phyloP scores from a whole-genome alignment of 2,329 filamentous ascomycete genomes.

The Fusarium brachygibbosum region DNA sequence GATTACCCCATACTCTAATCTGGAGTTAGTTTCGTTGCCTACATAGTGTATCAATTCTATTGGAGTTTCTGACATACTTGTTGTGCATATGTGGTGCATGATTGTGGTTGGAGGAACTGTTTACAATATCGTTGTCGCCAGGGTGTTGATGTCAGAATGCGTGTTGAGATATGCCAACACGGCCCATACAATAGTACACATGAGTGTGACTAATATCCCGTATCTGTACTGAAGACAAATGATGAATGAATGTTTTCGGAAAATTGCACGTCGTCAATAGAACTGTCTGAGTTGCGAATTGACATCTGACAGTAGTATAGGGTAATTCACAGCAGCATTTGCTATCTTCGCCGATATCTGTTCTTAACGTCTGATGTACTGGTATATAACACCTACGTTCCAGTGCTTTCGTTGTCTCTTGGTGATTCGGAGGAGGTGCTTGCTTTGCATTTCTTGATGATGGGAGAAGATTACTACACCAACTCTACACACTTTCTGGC shows the following conservation, averaged over 20 bases:
- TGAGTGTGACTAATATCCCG: neutral
- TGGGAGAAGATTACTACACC: too few relatives aligned
- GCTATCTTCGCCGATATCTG: too few relatives aligned
- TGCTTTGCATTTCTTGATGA: too few relatives aligned
- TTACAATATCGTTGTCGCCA: neutral
- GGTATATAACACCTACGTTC: too few relatives aligned
- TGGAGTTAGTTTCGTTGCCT: slow-evolving; percentile 51
- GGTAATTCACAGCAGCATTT: neutral
- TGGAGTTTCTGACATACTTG: slow-evolving; percentile 40
- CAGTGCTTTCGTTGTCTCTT: too few relatives aligned
- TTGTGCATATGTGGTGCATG: neutral
- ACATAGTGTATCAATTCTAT: slow-evolving; percentile 45
- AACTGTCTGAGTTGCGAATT: neutral
- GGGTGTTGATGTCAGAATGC: neutral
- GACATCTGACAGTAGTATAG: neutral
- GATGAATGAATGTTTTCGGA: neutral
- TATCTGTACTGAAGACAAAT: neutral
- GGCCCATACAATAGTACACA: too few relatives aligned
- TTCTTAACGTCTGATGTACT: too few relatives aligned
- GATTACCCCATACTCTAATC: slow-evolving; percentile 52
- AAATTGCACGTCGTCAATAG: neutral
- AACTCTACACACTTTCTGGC: neutral
- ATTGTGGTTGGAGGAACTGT: neutral
- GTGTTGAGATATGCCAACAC: neutral
- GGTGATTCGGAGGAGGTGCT: too few relatives aligned